phyloP scores from a whole-genome alignment of 83 land plant species.

The Diphasiastrum complanatum region DNA sequence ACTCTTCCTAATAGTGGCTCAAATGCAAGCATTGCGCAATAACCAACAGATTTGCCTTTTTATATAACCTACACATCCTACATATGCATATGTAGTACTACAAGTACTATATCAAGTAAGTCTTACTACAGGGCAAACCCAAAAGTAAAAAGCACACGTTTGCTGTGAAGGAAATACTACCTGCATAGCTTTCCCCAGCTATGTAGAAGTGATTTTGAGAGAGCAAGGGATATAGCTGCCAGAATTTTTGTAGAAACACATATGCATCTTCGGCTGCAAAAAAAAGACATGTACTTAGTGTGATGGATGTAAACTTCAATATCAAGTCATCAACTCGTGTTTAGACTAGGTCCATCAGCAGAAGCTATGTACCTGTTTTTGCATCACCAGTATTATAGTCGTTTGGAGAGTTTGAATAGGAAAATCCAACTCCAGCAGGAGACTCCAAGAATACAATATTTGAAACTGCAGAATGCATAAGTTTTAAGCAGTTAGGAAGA shows the following conservation, averaged over 20 bases:
- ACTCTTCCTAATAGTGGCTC: no score
- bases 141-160: not conserved
- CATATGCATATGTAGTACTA: no score
- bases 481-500: no score
- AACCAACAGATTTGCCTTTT: no score
- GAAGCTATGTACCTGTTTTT: constrained; percentile 57
- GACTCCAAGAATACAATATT: constrained; percentile 63
- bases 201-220: constrained; percentile 65
- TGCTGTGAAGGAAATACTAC: constrained; percentile 24
- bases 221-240: constrained; percentile 62
- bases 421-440: constrained; percentile 67
- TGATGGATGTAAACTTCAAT: no score
- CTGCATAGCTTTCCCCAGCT: constrained; percentile 90
- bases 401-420: constrained; percentile 46
- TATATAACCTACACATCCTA: no score
- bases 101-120: no score
- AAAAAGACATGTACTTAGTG: no score
- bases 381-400: constrained; percentile 43
- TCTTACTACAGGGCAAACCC: not conserved
- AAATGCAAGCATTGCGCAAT: no score
- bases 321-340: no score
- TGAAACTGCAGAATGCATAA: constrained; percentile 46
- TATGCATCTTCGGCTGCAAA: constrained; percentile 60
- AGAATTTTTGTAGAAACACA: constrained; percentile 59
- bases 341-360: no score